Base-by-base conservation (phyloP, 257 asterid genomes). In the Eustoma russellianum region DNA sequence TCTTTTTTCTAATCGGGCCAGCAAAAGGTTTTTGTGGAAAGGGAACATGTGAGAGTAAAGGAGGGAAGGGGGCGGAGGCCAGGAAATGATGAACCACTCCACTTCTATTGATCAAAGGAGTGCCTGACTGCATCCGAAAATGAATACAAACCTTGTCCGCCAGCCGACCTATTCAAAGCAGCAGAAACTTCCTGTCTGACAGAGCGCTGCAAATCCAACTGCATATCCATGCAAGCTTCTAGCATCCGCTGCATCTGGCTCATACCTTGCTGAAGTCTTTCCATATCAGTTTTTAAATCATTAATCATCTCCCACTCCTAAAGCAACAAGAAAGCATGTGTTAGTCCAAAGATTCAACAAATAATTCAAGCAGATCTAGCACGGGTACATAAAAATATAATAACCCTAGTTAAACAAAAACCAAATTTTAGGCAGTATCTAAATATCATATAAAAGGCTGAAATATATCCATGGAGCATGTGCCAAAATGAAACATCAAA, bases 161-260 rank as follows among this genome's bases (percentile, higher is more conserved):
- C 80, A 56, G 76, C 63, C 52, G 96, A 76, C 57, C 94, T 77
- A 56, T 83, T 90, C 30, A 90, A 82, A 69, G 96, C 95, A 55
- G 98, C 95, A 13, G 98, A 91, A 61, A 91, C 94, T 77, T 91
- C 98, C 69, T 91, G 98, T 35, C 94, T 73, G 50, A 91, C 94
- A 5, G 97, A 82, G 56, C 98, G 87, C 60, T 91, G 98, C 67
- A 91, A 85, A 78, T 91, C 98, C 59, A 91, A 73, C 63, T 91
- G 98, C 98, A 87, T 87, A 80, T 90, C 96, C 96, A 90, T 83
- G 83, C 96, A 90, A 64, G 96, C 88, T 75, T 90, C 98, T 67
- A 90, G 68, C 98, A 82, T 86, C 66, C 96, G 82, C 79, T 90
- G 98, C 96, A 86, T 86, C 79, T 82, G 85, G 59, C 78, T 81